phyloP scores from a whole-genome alignment of 148 eudicot species.

The Tetragonia tetragonoides region DNA sequence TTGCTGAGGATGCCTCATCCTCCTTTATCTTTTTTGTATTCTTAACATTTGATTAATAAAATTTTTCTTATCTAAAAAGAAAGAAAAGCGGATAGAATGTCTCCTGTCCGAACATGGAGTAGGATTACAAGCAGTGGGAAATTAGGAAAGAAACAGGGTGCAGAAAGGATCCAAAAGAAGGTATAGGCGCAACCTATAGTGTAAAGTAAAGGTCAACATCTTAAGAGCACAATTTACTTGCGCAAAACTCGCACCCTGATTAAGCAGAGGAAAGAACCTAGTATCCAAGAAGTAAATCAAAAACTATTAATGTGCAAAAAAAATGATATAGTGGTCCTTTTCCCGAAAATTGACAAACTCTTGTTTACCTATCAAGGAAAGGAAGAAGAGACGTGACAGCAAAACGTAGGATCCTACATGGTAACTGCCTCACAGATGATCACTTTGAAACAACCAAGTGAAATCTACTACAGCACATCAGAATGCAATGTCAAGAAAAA shows the following conservation, averaged over 20 bases:
- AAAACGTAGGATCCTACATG: background rate
- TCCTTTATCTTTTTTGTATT: no score
- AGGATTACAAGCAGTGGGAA: background rate
- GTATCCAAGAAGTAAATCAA: background rate
- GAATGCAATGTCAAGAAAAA: background rate
- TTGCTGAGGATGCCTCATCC: no score
- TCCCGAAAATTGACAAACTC: background rate
- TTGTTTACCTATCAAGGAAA: background rate
- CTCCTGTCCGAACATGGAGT: background rate
- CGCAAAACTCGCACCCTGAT: background rate
- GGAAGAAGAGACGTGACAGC: background rate
- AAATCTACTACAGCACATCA: conserved; percentile 2
- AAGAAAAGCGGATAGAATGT: background rate
- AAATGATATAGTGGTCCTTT: no score
- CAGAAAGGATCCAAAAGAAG: background rate
- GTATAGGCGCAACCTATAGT: background rate
- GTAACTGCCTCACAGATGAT: background rate
- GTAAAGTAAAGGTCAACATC: background rate
- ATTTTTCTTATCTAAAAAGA: no score
- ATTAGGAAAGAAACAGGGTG: no score
- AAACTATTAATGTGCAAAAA: background rate
- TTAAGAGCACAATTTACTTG: background rate
- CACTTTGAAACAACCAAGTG: conserved; percentile 1
- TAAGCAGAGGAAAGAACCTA: background rate
- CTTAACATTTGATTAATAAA: no score